Conservation (phyloP, 1,284 basidiomycete species). For the Irpex sp. region DNA sequence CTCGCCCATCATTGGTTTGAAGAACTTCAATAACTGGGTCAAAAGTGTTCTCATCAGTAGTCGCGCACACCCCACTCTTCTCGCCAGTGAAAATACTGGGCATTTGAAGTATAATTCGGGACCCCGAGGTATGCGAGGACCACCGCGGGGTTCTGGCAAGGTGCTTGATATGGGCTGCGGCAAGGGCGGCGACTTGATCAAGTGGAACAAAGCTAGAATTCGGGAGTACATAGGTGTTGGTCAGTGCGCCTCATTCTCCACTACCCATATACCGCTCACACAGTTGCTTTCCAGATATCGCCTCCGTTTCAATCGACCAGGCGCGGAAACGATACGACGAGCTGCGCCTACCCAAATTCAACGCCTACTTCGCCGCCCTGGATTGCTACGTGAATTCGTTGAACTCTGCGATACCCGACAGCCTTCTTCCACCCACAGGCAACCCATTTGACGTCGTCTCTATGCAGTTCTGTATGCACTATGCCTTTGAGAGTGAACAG, state of each 20-base stretch:
- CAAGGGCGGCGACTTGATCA: constrained; percentile 95
- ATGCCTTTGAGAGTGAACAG: constrained; percentile 88
- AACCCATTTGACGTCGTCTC: constrained; percentile 89
- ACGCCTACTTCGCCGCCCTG: constrained; percentile 79
- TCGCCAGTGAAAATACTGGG: constrained; percentile 26
- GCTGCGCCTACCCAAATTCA: constrained; percentile 55
- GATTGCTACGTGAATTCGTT: constrained; percentile 88
- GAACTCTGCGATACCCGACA: constrained; percentile 53
- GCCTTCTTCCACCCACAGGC: constrained; percentile 16
- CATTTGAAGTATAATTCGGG: constrained; percentile 21
- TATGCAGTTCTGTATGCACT: constrained; percentile 99
- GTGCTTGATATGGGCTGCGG: constrained; percentile 96
- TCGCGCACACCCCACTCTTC: constrained; percentile 69
- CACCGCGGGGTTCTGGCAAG: constrained; percentile 50
- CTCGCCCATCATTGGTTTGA: constrained; percentile 96
- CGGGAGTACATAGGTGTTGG: constrained; percentile 82
- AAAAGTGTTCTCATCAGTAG: constrained; percentile 92
- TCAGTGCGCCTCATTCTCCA: constrained; percentile 33
- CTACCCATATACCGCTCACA: not conserved
- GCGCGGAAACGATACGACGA: constrained; percentile 65
- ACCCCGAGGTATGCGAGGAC: constrained; percentile 37
- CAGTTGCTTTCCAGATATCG: constrained; percentile 67
- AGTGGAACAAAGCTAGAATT: constrained; percentile 91
- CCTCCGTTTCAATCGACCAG: constrained; percentile 85
- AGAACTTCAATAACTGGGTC: constrained; percentile 98